Conservation (phyloP, 257 asterid genomes). For the Ilex asprella region DNA sequence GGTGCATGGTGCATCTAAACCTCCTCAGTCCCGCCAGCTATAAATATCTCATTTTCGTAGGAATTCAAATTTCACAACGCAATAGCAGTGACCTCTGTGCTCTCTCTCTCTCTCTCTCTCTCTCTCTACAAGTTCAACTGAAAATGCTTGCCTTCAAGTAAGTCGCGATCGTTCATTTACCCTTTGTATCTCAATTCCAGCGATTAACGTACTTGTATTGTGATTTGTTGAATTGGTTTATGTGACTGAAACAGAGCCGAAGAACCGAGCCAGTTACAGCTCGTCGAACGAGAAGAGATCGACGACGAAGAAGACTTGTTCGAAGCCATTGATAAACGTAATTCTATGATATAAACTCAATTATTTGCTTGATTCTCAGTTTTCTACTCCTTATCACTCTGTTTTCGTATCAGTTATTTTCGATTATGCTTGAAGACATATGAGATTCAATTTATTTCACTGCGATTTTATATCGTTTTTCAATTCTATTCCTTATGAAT, state of each 20-base stretch:
- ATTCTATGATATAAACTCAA: not conserved
- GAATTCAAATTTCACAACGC: too few species aligned
- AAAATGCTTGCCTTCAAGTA: slow-evolving; percentile 79
- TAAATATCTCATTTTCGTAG: too few species aligned
- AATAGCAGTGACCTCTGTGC: too few species aligned
- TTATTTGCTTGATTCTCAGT: not conserved
- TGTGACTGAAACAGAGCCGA: slow-evolving; percentile 47
- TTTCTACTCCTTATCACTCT: not conserved
- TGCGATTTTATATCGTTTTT: not conserved
- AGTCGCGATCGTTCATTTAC: slow-evolving; percentile 4
- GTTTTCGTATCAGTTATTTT: not conserved
- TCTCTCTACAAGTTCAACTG: not conserved
- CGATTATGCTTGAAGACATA: too few species aligned
- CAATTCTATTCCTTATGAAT: not conserved
- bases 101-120: slow-evolving; percentile 17
- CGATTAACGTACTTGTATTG: slow-evolving; percentile 9
- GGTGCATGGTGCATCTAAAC: too few species aligned
- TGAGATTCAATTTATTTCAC: too few species aligned
- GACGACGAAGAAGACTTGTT: slow-evolving; percentile 93
- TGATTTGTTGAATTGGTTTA: slow-evolving; percentile 9
- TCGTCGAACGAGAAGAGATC: slow-evolving; percentile 78
- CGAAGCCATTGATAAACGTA: slow-evolving; percentile 96
- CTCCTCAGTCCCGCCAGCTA: too few species aligned
- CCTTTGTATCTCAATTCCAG: slow-evolving; percentile 2
- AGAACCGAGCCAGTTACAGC: slow-evolving; percentile 85